phyloP scores from a whole-genome alignment of 768 basidiomycete genomes.

The Phaffia australis region DNA sequence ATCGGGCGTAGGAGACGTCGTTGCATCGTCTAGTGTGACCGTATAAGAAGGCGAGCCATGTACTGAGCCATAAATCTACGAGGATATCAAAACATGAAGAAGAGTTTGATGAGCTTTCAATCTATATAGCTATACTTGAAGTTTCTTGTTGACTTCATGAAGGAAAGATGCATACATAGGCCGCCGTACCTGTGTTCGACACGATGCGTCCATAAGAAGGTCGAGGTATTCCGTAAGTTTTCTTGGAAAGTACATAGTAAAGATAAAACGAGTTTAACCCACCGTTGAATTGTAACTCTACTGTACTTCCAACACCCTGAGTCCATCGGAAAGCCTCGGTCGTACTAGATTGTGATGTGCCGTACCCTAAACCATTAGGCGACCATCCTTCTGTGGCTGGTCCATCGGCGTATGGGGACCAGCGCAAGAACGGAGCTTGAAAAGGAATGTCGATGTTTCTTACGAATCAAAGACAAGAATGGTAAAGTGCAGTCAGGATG shows the following conservation, averaged over 20 bases:
- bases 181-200: neutral
- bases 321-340: slow-evolving; percentile 13
- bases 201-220: neutral
- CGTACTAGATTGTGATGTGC: neutral
- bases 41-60: slow-evolving; percentile 2
- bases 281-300: slow-evolving; percentile 19
- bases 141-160: neutral
- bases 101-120: neutral
- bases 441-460: slow-evolving; percentile 13
- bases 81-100: neutral
- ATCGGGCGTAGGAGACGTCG: neutral
- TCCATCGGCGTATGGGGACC: slow-evolving; percentile 10
- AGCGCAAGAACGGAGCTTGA: slow-evolving; percentile 11
- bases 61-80: slow-evolving; percentile 5
- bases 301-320: slow-evolving; percentile 4
- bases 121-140: too few species aligned
- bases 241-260: neutral
- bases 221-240: too few species aligned
- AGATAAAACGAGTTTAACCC: neutral
- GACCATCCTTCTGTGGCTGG: neutral
- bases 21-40: slow-evolving; percentile 2
- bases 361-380: slow-evolving; percentile 2
- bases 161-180: neutral
- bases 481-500: neutral
- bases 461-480: neutral